Evolutionary conservation across 495 filamentous ascomycete genomes (phyloP).

Genomic region (Xylaria intraflava): DNA sequence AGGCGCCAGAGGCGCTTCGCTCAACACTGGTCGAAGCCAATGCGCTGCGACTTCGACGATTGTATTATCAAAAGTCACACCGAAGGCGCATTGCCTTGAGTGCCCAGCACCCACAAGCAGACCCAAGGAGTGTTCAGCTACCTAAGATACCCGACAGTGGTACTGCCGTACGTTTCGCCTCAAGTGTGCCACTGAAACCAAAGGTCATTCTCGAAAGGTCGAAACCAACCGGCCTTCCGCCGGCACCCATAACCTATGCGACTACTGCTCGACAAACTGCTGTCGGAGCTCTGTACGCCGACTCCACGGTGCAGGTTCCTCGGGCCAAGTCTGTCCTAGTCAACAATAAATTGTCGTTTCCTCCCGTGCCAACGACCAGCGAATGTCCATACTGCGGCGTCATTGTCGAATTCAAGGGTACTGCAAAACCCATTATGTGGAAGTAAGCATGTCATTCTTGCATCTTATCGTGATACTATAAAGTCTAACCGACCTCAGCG

Average conservation of each 20-base stretch:
- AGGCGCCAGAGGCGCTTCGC: constrained; percentile 27
- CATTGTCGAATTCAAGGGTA: constrained; percentile 25
- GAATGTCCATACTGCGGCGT: constrained; percentile 31
- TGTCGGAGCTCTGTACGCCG: constrained; percentile 22
- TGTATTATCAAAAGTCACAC: constrained; percentile 31
- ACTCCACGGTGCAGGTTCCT: constrained; percentile 25
- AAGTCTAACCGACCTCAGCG: constrained; percentile 14
- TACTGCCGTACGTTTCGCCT: constrained; percentile 22
- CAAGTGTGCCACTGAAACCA: constrained; percentile 20
- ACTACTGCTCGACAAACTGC: constrained; percentile 31
- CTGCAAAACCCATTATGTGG: constrained; percentile 13
- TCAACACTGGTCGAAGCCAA: constrained; percentile 29
- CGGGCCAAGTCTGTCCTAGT: constrained; percentile 29
- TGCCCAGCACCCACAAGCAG: constrained; percentile 18
- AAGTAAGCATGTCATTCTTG: neutral
- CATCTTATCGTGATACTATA: neutral
- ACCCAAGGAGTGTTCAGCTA: constrained; percentile 20
- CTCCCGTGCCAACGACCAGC: constrained; percentile 22
- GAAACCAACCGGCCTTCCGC: constrained; percentile 1
- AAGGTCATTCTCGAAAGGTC: constrained; percentile 12
- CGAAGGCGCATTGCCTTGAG: constrained; percentile 26
- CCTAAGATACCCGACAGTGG: constrained; percentile 20
- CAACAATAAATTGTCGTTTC: constrained; percentile 31
- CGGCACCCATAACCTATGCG: constrained; percentile 26
- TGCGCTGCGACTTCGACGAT: constrained; percentile 30